phyloP scores from a whole-genome alignment of 2,329 filamentous ascomycete genomes.

The Nigrograna mackinnonii region DNA sequence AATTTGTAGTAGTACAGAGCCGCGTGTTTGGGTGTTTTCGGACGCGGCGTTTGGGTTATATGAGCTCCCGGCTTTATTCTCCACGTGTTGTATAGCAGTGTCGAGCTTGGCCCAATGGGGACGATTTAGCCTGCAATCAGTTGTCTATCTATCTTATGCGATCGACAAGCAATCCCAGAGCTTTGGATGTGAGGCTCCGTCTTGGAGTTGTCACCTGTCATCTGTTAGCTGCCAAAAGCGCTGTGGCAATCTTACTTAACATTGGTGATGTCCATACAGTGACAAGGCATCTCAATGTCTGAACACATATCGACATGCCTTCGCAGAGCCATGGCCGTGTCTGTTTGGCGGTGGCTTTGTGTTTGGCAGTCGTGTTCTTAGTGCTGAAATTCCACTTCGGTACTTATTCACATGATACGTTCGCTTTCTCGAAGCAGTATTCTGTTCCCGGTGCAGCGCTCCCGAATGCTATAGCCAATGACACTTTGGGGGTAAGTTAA shows the following conservation, averaged over 20 bases:
- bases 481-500: slow-evolving; percentile 25
- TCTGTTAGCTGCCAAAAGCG: too few relatives aligned
- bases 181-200: slow-evolving; percentile 7
- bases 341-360: slow-evolving; percentile 9
- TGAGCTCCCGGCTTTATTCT: slow-evolving; percentile 3
- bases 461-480: slow-evolving; percentile 13
- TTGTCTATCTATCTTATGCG: slow-evolving; percentile 1
- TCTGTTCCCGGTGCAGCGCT: slow-evolving; percentile 1
- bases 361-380: slow-evolving; percentile 10
- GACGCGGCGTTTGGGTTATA: slow-evolving; percentile 4
- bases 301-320: slow-evolving; percentile 14
- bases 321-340: slow-evolving; percentile 16
- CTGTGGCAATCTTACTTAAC: too few relatives aligned
- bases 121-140: slow-evolving; percentile 8
- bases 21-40: slow-evolving; percentile 5
- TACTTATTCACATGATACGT: background rate
- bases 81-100: too few relatives aligned
- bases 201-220: slow-evolving; percentile 11
- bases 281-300: too few relatives aligned
- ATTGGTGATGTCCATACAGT: too few relatives aligned
- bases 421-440: slow-evolving; percentile 6
- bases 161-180: slow-evolving; percentile 7
- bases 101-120: background rate
- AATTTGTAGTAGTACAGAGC: slow-evolving; percentile 4
- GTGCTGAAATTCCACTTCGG: slow-evolving; percentile 9